These are phyloP conservation scores for Coemansia sp. DNA, from an alignment of 192 early-diverging fungal genomes.

Conservation along the genomic window DNA sequence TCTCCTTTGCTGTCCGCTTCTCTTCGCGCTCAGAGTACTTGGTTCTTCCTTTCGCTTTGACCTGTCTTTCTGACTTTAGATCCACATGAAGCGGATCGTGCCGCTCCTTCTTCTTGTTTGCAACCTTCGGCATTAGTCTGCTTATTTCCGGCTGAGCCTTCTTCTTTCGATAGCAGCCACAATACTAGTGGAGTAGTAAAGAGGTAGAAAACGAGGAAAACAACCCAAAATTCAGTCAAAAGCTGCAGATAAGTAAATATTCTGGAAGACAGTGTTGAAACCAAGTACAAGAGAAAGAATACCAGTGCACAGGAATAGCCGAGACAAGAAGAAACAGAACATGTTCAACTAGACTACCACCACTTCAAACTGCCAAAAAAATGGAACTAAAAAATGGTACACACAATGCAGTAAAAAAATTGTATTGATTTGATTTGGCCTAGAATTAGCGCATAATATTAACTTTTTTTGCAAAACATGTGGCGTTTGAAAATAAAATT, in stretches of 20 bases:
- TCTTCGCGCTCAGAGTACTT: constrained; percentile 64
- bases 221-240: background rate
- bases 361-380: background rate
- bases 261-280: background rate
- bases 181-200: background rate
- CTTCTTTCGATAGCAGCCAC: background rate
- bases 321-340: background rate
- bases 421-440: background rate
- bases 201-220: background rate
- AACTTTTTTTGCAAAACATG: background rate
- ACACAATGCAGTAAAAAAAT: constrained; percentile 6
- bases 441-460: background rate
- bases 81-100: constrained; percentile 89
- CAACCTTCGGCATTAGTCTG: constrained; percentile 33
- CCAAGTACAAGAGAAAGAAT: background rate
- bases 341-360: background rate
- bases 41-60: constrained; percentile 56
- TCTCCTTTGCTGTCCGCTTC: constrained; percentile 56
- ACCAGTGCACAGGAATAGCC: too few species aligned
- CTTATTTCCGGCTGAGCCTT: background rate
- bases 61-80: constrained; percentile 62
- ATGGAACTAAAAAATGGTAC: background rate
- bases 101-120: constrained; percentile 53
- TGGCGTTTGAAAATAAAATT: background rate
- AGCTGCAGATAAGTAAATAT: background rate